phyloP scores from a whole-genome alignment of 352 stramenopile species.

The Phytophthora uliginosa region DNA sequence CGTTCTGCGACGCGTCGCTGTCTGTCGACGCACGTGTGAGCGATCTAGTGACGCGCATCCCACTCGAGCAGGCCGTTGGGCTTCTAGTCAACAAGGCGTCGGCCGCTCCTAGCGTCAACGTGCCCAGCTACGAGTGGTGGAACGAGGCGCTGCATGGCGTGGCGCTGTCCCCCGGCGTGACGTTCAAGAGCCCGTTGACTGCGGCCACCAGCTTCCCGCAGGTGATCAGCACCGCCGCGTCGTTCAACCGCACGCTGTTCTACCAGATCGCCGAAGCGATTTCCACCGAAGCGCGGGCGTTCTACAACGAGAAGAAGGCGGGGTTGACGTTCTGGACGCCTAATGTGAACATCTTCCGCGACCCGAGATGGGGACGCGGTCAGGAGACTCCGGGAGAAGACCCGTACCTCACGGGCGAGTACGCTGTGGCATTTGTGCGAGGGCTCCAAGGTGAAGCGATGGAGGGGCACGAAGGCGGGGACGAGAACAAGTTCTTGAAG shows the following conservation, averaged over 20 bases:
- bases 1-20: constrained; percentile 77
- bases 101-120: constrained; percentile 27
- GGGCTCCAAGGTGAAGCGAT: constrained; percentile 81
- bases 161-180: constrained; percentile 72
- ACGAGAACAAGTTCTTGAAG: constrained; percentile 63
- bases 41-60: constrained; percentile 75
- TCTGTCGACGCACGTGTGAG: constrained; percentile 66
- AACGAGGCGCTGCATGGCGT: constrained; percentile 92
- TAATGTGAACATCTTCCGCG: constrained; percentile 95
- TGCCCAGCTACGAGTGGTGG: constrained; percentile 91
- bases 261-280: constrained; percentile 81
- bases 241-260: constrained; percentile 93
- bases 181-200: constrained; percentile 56
- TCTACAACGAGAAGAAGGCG: constrained; percentile 80
- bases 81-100: constrained; percentile 77
- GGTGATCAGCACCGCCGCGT: constrained; percentile 76
- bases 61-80: constrained; percentile 70
- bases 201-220: constrained; percentile 93
- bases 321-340: constrained; percentile 95
- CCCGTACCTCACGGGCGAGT: constrained; percentile 87
- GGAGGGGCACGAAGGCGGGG: constrained; percentile 20
- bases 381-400: constrained; percentile 94
- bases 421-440: constrained; percentile 87
- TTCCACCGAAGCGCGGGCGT: constrained; percentile 81
- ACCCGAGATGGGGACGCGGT: constrained; percentile 93